These are phyloP conservation scores for Trypanosoma conorhini DNA, from an alignment of 208 protist species.

Conservation along the genomic window DNA sequence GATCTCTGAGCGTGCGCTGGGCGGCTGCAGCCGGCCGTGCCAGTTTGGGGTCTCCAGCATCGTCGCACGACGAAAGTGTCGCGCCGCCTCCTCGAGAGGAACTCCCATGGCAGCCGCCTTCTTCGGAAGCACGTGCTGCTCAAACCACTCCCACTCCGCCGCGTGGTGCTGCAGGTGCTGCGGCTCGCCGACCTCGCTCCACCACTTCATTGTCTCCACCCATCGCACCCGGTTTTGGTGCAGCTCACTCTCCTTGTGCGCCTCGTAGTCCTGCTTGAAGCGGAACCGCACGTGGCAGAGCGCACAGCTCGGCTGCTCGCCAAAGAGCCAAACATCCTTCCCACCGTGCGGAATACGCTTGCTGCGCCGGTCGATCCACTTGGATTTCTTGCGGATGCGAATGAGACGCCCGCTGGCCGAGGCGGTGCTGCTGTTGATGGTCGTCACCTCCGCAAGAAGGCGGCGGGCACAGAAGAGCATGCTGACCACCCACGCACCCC, in stretches of 20 bases:
- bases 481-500: neutral
- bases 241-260: slow-evolving; percentile 90
- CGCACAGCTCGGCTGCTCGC: slow-evolving; percentile 86
- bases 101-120: slow-evolving; percentile 64
- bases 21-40: slow-evolving; percentile 71
- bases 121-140: slow-evolving; percentile 54
- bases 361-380: slow-evolving; percentile 87
- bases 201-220: slow-evolving; percentile 89
- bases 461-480: slow-evolving; percentile 44
- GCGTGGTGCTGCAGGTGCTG: slow-evolving; percentile 45
- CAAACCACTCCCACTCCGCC: slow-evolving; percentile 79
- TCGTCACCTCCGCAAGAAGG: slow-evolving; percentile 66
- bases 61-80: slow-evolving; percentile 46
- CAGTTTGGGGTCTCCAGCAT: slow-evolving; percentile 72
- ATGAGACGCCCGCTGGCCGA: slow-evolving; percentile 80
- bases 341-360: slow-evolving; percentile 84
- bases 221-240: slow-evolving; percentile 83
- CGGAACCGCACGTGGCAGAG: slow-evolving; percentile 89
- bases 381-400: slow-evolving; percentile 88
- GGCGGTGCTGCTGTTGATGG: slow-evolving; percentile 76
- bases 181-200: slow-evolving; percentile 75
- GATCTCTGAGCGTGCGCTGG: slow-evolving; percentile 62
- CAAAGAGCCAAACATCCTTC: slow-evolving; percentile 85
- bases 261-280: slow-evolving; percentile 92
- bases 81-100: slow-evolving; percentile 51